Evolutionary conservation across 1,284 basidiomycete genomes (phyloP).

Genomic region (Afroboletus lepidellus): DNA sequence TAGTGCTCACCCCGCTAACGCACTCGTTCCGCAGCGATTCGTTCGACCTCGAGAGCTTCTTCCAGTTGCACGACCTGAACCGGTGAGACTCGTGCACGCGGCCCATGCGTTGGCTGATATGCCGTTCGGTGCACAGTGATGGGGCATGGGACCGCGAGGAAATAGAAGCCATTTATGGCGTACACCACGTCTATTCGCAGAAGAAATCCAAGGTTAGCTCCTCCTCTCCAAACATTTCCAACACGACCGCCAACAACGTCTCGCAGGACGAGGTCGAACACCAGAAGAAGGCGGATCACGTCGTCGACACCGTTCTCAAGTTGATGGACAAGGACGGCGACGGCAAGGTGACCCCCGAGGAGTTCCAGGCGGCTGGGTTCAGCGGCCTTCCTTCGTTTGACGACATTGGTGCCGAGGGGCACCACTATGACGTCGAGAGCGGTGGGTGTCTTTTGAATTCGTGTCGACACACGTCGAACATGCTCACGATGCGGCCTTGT

Average conservation of each 20-base stretch:
- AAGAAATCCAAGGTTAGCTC: constrained; percentile 70
- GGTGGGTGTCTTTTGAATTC: constrained; percentile 45
- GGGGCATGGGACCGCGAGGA: constrained; percentile 77
- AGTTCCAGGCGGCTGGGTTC: constrained; percentile 80
- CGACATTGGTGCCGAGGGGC: constrained; percentile 83
- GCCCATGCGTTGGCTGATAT: not conserved
- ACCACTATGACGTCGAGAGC: constrained; percentile 91
- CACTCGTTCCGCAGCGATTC: constrained; percentile 52
- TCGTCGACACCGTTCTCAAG: constrained; percentile 76
- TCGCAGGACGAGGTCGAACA: constrained; percentile 73
- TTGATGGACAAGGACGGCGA: constrained; percentile 80
- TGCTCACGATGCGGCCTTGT: not conserved
- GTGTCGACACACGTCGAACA: not conserved
- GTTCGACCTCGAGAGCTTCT: constrained; percentile 79
- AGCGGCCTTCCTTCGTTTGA: constrained; percentile 86
- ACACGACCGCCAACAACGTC: not conserved
- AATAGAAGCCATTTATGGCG: constrained; percentile 90
- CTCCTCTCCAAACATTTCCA: not conserved
- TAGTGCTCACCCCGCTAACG: not conserved
- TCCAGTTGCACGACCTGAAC: constrained; percentile 90
- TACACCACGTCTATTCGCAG: constrained; percentile 92
- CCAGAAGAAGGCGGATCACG: constrained; percentile 80
- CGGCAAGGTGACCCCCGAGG: constrained; percentile 73
- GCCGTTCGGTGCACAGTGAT: constrained; percentile 43
- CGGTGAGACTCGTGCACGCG: constrained; percentile 44